A percentile compares a stretch with the other conserved stretches of the same genome.
phyloP scores from a whole-genome alignment of 768 basidiomycete species.

The Pulveroboletus frians region DNA sequence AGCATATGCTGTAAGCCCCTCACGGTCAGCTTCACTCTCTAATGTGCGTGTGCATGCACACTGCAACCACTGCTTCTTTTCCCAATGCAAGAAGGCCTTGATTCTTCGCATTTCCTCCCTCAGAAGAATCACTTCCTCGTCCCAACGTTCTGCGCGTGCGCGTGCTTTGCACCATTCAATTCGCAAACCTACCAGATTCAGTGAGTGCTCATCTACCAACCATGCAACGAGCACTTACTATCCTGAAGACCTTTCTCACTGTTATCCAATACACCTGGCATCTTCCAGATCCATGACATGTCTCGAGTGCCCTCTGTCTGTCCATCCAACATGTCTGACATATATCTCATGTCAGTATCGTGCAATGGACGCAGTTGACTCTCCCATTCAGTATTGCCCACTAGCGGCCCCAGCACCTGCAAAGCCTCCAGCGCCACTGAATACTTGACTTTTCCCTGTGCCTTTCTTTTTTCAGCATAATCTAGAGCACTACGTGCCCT shows the following conservation, averaged over 20 bases:
- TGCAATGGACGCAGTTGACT: no score
- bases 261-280: neutral
- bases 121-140: neutral
- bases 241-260: neutral
- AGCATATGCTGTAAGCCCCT: neutral
- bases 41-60: neutral
- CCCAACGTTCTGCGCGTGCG: neutral
- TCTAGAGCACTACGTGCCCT: neutral
- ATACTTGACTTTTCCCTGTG: neutral
- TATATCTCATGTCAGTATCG: no score
- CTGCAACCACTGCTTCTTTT: neutral
- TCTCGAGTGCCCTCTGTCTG: neutral
- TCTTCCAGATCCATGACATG: neutral
- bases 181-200: neutral
- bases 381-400: no score
- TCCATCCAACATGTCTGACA: no score
- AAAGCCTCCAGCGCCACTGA: neutral
- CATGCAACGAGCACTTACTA: neutral
- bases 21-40: neutral
- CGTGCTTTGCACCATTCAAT: slow-evolving; percentile 32
- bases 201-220: neutral
- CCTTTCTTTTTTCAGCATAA: neutral
- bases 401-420: neutral
- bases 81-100: neutral
- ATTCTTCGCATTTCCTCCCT: slow-evolving; percentile 1